phyloP scores from a whole-genome alignment of 495 filamentous ascomycete genomes.

The Hypoxylon fuscum region DNA sequence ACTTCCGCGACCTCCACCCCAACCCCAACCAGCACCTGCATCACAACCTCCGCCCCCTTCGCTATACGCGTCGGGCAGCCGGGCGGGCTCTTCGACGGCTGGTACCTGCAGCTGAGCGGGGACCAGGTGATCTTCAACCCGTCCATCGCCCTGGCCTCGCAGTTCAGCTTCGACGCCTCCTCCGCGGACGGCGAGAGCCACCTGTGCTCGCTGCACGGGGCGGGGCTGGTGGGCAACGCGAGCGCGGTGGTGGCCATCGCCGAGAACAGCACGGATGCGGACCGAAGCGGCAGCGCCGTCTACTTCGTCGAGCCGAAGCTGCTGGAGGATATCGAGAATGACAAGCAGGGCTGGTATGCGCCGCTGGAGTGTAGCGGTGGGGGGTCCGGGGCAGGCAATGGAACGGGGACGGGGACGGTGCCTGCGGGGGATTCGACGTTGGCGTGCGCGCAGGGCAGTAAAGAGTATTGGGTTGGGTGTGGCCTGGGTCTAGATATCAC shows the following conservation, averaged over 20 bases:
- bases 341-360: constrained; percentile 17
- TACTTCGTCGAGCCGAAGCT: constrained; percentile 18
- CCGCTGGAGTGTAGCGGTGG: constrained; percentile 8
- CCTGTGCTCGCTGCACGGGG: constrained; percentile 34
- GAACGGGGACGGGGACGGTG: neutral
- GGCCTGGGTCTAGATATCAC: constrained; percentile 25
- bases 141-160: constrained; percentile 10
- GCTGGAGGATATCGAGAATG: constrained; percentile 10
- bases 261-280: constrained; percentile 4
- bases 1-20: constrained; percentile 44
- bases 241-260: constrained; percentile 14
- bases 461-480: constrained; percentile 28
- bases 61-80: constrained; percentile 39
- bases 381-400: neutral
- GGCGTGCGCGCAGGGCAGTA: constrained; percentile 13
- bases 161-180: constrained; percentile 36
- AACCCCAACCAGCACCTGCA: constrained; percentile 39
- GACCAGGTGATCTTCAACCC: constrained; percentile 38
- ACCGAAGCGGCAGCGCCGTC: constrained; percentile 14
- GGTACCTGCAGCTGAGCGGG: constrained; percentile 41
- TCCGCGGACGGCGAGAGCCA: neutral
- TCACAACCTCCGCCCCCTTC: constrained; percentile 38
- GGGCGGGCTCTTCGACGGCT: constrained; percentile 39
- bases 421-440: constrained; percentile 2
- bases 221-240: neutral